Base-by-base conservation (phyloP, 305 asterid species). In the Plantago coronopus region DNA sequence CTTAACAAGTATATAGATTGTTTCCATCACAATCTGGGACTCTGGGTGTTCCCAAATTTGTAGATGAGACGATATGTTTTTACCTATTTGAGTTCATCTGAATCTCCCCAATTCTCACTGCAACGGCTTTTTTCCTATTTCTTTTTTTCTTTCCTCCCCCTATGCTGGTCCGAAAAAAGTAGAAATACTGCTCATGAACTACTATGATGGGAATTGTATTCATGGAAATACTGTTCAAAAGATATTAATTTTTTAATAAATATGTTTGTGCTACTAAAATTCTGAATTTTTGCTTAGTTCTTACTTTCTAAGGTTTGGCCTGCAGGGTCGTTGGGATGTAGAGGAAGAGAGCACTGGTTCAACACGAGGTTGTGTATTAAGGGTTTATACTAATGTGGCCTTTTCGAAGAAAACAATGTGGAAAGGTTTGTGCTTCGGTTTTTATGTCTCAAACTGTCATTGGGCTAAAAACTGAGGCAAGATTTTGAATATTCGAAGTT, bases 341-440 rank as follows among this genome's bases (percentile, higher is more conserved):
- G 74, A 76, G 69, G 73, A 73, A 72, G 87, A 70, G 54, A 79
- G 61, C 54, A 69, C 69, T 71, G 85, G 63, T 69, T 76, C 83
- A 42, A 72, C 62, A 25, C 76, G 66, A 61, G 77, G 88, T 59
- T 93, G 96, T 78, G 57, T 66, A 59, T 64, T 93, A 79, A 85
- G 80, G 77, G 86, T 87, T 57, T 89, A 87, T 69, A 66, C 72
- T 71, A 77, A 81, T 57, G 93, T 93, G 59, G 85, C 88, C 49
- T 93, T 93, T 72, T 81, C 94, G 66, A 93, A 82, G 88, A 85
- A 70, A 78, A 89, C 99, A 62, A 85, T 93, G 87, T 89, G 82
- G 77, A 93, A 75, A 89, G 99, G 99, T 93, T 69, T 62, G 45
- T 57, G 51, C 50, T 62, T 25, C 59, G 5, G 21, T 51, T 68